Percentiles rank a stretch among this genome's conserved stretches.
Conservation (phyloP, 2,329 filamentous ascomycete species). For the Phaeosphaeria sp. region DNA sequence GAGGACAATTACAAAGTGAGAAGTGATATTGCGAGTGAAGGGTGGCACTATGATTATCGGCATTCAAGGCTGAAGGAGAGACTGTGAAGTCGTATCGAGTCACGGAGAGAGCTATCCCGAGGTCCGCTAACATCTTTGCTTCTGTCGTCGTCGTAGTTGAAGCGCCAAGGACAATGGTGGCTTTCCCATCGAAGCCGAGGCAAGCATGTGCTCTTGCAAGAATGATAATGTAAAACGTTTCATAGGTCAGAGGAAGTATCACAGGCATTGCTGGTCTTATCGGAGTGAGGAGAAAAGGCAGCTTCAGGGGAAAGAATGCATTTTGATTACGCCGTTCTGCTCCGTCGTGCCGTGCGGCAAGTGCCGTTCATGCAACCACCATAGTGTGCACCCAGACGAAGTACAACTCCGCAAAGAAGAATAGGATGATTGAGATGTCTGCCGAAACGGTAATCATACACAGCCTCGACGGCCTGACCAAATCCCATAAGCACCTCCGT, state of each 20-base stretch:
- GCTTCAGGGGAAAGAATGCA: background rate
- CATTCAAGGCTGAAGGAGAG: constrained; percentile 33
- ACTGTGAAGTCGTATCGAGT: constrained; percentile 10
- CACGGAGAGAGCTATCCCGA: background rate
- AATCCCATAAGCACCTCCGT: background rate
- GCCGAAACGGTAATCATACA: background rate
- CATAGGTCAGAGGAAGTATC: background rate
- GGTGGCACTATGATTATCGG: constrained; percentile 50
- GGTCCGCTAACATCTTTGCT: background rate
- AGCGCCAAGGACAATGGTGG: background rate
- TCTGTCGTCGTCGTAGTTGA: background rate
- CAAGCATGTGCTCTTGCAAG: background rate
- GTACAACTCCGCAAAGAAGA: background rate
- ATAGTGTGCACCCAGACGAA: background rate
- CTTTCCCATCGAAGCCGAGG: background rate
- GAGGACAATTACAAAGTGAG: constrained; percentile 66
- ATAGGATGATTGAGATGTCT: background rate
- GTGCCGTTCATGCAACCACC: background rate
- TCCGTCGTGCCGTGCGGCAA: background rate
- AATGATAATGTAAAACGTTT: background rate
- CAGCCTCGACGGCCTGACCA: background rate
- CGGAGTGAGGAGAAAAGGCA: background rate
- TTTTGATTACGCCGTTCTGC: background rate
- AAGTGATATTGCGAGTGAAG: constrained; percentile 42
- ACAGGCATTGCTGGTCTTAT: background rate